These are phyloP conservation scores for Chimonanthus praecox DNA, from an alignment of 164 flowering plant species.

Conservation along the genomic window DNA sequence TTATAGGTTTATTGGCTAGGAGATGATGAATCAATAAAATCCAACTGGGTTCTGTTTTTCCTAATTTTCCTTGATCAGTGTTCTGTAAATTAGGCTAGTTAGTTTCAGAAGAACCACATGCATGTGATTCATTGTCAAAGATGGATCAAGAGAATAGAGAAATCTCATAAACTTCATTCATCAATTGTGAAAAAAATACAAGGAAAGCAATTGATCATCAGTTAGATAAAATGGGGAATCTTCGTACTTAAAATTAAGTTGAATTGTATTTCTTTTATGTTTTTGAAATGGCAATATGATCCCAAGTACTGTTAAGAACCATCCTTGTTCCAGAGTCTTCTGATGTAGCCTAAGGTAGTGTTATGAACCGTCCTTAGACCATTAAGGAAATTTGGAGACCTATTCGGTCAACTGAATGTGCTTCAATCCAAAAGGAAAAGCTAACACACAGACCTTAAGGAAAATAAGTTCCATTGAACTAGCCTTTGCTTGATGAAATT, in stretches of 20 bases:
- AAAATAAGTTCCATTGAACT: too few relatives aligned
- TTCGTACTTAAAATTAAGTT: not conserved
- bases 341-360: too few relatives aligned
- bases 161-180: not conserved
- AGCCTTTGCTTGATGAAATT: too few relatives aligned
- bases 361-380: too few relatives aligned
- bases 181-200: not conserved
- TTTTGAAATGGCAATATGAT: not conserved
- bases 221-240: not conserved
- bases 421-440: too few relatives aligned
- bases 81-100: not conserved
- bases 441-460: too few relatives aligned
- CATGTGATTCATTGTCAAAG: not conserved
- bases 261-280: too few relatives aligned
- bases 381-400: too few relatives aligned
- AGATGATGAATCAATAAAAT: conserved; percentile 15
- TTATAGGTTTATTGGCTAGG: not conserved
- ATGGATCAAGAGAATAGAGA: not conserved
- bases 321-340: not conserved
- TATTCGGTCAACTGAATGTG: too few relatives aligned
- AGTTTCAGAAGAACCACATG: not conserved
- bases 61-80: not conserved
- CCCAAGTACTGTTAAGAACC: not conserved
- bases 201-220: not conserved
- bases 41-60: conserved; percentile 1